Base-by-base conservation (phyloP, 768 basidiomycete genomes). In the Tricholoma terreum region DNA sequence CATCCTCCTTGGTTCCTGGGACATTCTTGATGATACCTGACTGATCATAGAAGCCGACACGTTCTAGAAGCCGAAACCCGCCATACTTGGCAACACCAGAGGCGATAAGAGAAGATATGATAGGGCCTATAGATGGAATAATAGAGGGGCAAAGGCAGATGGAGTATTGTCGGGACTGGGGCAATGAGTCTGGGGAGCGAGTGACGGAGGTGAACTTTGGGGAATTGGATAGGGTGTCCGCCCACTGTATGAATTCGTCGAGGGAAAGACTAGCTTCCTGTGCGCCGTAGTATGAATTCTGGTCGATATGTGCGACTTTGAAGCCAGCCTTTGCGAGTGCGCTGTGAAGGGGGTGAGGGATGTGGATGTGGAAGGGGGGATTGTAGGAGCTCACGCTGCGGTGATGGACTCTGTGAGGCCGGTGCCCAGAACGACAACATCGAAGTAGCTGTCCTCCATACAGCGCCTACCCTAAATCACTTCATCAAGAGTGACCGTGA, bases 41-140 rank as follows among this genome's bases (percentile, higher is more conserved):
- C 11, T 73, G 58, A 50, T 83, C 75, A 63, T 84, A 86, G 43
- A 92, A 73, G 36, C 78, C 83, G 15, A 90, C 78, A 21, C 80
- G 82, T 59, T 88, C 91, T 17, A 98, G 75, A 3, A 97, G 78
- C 46, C 89, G 85, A 68, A 94, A 98, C 2, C 86, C 87, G n/a
- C 93, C 92, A 66, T 98, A 98, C 56, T 87, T 85, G 7, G 93
- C 81, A 12, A 98, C 93, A 21, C 92, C 90, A 11, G 92, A 94
- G 0, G 81, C 76, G 9, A 96, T 77, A 3, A 98, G 76, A 2
- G 89, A 82, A 2, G 89, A 81, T 40, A 98, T 92, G 31, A 91
- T 77, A 0, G 89, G 81, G 0, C 95, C 94, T 6, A 82, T 67
- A 0, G 92, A 86, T 2, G 91, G 88, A 14, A 98, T 85, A 2